A percentile compares a stretch with the other conserved stretches of the same genome.
phyloP scores from a whole-genome alignment of 1,284 basidiomycete species.

The Agroathelia rolfsii region DNA sequence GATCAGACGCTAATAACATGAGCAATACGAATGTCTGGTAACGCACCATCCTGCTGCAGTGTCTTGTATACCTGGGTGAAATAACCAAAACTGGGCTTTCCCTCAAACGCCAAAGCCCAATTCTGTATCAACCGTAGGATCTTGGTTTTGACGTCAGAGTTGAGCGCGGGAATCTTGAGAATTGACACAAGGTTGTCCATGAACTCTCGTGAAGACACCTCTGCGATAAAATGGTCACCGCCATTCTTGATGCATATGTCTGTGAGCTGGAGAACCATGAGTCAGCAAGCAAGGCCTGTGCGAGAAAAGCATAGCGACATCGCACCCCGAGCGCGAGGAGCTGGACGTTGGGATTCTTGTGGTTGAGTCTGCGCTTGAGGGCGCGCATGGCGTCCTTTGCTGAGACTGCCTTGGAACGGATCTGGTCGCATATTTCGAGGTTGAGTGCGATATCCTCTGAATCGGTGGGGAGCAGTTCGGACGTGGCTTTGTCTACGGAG shows the following conservation, averaged over 20 bases:
- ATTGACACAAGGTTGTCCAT: conserved; percentile 87
- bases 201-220: conserved; percentile 84
- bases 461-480: conserved; percentile 74
- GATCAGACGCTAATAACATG: conserved; percentile 6
- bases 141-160: conserved; percentile 77
- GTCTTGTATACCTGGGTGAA: conserved; percentile 74
- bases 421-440: conserved; percentile 95
- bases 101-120: conserved; percentile 88
- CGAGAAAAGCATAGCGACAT: conserved; percentile 13
- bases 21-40: neutral
- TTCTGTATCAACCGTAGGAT: conserved; percentile 80
- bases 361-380: conserved; percentile 79
- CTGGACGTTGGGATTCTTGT: conserved; percentile 96
- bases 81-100: conserved; percentile 67
- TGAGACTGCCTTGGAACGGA: conserved; percentile 82
- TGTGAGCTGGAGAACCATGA: conserved; percentile 62
- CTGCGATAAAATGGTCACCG: conserved; percentile 82
- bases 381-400: conserved; percentile 85
- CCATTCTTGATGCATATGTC: conserved; percentile 98
- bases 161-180: conserved; percentile 62
- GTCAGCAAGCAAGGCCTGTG: conserved; percentile 9
- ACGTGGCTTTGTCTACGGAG: conserved; percentile 79
- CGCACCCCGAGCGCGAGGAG: conserved; percentile 77
- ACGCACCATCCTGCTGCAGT: conserved; percentile 66
- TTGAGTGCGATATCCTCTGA: conserved; percentile 88